These are phyloP conservation scores for Aspergillus sp. DNA, from an alignment of 2,329 filamentous ascomycete species.

Conservation along the genomic window DNA sequence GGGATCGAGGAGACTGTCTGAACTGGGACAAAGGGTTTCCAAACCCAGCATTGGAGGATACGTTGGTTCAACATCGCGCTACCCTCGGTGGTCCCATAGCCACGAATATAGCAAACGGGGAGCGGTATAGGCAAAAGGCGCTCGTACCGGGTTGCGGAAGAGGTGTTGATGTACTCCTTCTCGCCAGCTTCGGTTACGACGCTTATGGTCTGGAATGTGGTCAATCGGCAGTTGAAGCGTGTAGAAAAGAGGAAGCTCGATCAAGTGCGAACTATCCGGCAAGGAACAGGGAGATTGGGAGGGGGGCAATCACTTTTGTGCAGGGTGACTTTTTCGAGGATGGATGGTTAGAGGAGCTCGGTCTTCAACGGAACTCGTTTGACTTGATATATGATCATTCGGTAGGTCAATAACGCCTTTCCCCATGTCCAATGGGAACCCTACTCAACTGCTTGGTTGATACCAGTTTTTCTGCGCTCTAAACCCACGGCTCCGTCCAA, in stretches of 20 bases:
- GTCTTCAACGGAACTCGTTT: conserved; percentile 28
- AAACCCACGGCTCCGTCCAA: conserved; percentile 45
- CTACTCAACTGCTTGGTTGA: background rate
- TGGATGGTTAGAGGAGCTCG: conserved; percentile 32
- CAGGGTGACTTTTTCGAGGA: conserved; percentile 40
- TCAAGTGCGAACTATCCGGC: conserved; percentile 29
- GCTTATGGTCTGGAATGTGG: conserved; percentile 66
- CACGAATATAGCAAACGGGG: conserved; percentile 9
- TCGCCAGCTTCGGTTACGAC: conserved; percentile 69
- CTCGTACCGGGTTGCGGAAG: conserved; percentile 75
- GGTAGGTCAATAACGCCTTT: conserved; percentile 32
- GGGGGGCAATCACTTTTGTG: conserved; percentile 34
- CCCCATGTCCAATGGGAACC: too few species aligned
- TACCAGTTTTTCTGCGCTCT: conserved; percentile 56
- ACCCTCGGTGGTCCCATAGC: conserved; percentile 31
- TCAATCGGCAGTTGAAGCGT: conserved; percentile 37
- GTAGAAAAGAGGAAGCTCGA: conserved; percentile 27
- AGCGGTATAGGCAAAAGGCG: conserved; percentile 43
- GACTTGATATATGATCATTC: conserved; percentile 42
- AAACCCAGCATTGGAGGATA: conserved; percentile 52
- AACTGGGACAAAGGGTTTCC: conserved; percentile 54
- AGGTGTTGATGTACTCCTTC: conserved; percentile 71
- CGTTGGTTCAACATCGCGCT: conserved; percentile 34
- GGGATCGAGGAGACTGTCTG: conserved; percentile 44
- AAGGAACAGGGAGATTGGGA: conserved; percentile 27